These are phyloP conservation scores for Orbilia ellipsospora DNA, from an alignment of 2,329 filamentous ascomycete species.

Conservation along the genomic window DNA sequence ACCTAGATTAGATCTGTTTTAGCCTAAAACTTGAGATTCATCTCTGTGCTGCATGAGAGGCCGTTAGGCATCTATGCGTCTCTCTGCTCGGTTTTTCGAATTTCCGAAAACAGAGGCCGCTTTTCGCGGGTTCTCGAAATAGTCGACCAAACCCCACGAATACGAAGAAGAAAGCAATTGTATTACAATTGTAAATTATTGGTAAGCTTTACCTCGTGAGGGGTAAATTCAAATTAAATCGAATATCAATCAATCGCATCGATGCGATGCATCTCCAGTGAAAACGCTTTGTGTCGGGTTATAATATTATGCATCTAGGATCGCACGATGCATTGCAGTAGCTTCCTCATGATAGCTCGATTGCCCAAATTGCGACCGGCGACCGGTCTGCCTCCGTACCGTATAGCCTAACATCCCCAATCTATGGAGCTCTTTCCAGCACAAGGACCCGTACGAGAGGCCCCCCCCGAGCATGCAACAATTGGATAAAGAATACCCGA, in stretches of 20 bases:
- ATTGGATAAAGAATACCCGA: too few species aligned
- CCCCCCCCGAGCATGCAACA: background rate
- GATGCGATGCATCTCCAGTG: background rate
- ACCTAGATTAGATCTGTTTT: background rate
- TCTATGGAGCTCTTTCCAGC: too few species aligned
- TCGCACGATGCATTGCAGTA: slow-evolving; percentile 43
- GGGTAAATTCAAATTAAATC: slow-evolving; percentile 14
- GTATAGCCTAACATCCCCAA: too few species aligned
- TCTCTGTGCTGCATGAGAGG: too few species aligned
- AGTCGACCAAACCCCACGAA: too few species aligned
- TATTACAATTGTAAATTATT: background rate
- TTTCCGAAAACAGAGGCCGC: too few species aligned
- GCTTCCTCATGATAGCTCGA: background rate
- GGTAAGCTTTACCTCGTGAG: slow-evolving; percentile 25
- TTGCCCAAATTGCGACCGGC: too few species aligned
- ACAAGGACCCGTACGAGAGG: background rate
- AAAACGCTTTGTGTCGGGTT: slow-evolving; percentile 31
- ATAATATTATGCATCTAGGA: slow-evolving; percentile 4
- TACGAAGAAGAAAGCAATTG: too few species aligned
- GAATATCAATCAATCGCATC: background rate
- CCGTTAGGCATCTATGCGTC: too few species aligned
- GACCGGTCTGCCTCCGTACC: too few species aligned
- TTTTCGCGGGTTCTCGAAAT: too few species aligned
- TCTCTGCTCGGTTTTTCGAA: too few species aligned
- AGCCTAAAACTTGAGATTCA: background rate